Evolutionary conservation across 1,284 basidiomycete genomes (phyloP), one percentile per base, ranked within the genome.

Genomic region (Tilletiaria anomala): DNA sequence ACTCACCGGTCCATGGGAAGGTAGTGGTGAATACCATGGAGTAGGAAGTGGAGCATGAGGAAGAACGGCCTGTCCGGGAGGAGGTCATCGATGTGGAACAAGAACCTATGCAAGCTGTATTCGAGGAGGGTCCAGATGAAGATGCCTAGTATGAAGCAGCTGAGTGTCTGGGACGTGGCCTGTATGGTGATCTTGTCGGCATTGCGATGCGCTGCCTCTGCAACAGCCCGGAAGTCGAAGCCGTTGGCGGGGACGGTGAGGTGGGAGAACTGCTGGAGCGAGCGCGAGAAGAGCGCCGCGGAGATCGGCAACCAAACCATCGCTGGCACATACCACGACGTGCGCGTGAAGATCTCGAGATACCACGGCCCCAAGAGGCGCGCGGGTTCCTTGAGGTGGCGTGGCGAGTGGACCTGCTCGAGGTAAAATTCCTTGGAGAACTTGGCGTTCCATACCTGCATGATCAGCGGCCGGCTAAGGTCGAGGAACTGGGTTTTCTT

Each of bases 21-120:
- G 65, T 91, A 97, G 71, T 99, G 91, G 68, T 99, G 91, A 35
- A 99, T 79, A 17, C 93, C 91, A 67, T 97, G 91, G 59, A 89
- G 73, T 58, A 88, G 68, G 71, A 99, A 99, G 69, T 99, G 91
- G 24, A 96, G 67, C 37, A 79, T 78, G 58, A 97, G 73, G 67
- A 82, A 84, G 46, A 73, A 70, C 16, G 82, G 80, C 44, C 72
- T 73, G 68, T 96, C 91, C 5, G 91, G 93, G 12, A 99, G 75
- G 56, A 76, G 67, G n/a, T 79, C 72, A 68, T 99, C 93, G 55
- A 99, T 72, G 70, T 99, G 93, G 78, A 99, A 99, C 40, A 99
- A 71, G 77, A 94, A 96, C 22, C 91, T 81, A 70, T 99, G 93
- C 61, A 99, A 70, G n/a, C 72, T 70, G 68, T 97, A 99, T 69